Percentiles rank a stretch among this genome's conserved stretches.
Conservation (phyloP, 192 early-diverging fungal genomes). For the Coemansia brasiliensis region DNA sequence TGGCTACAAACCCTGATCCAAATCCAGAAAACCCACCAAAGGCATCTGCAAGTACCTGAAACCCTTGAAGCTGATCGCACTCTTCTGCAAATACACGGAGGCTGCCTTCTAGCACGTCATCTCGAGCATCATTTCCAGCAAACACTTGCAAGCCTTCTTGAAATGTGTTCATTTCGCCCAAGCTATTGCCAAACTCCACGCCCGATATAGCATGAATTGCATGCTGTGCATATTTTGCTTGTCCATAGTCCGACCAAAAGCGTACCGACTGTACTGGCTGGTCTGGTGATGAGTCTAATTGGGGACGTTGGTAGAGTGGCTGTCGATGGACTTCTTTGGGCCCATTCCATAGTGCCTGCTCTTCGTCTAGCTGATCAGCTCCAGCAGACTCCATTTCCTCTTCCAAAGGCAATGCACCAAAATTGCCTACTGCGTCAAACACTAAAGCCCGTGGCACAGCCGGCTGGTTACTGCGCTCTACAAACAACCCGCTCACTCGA, state of each 20-base stretch:
- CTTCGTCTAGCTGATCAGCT: conserved; percentile 8
- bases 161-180: conserved; percentile 59
- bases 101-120: conserved; percentile 40
- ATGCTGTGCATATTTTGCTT: conserved; percentile 70
- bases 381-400: conserved; percentile 14
- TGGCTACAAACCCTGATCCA: conserved; percentile 57
- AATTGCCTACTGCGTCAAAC: conserved; percentile 75
- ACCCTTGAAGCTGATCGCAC: conserved; percentile 60
- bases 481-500: conserved; percentile 53
- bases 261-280: not conserved
- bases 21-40: conserved; percentile 74
- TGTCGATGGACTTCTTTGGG: conserved; percentile 38
- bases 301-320: not conserved
- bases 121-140: conserved; percentile 19
- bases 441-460: conserved; percentile 78
- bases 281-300: not conserved
- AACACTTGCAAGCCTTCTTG: conserved; percentile 58
- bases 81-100: conserved; percentile 42
- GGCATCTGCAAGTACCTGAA: conserved; percentile 67
- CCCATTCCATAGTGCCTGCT: conserved; percentile 25
- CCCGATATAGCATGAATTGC: conserved; percentile 56
- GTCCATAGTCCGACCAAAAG: conserved; percentile 82
- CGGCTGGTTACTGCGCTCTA: conserved; percentile 52
- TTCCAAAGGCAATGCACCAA: conserved; percentile 24
- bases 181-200: conserved; percentile 58